Percentiles rank a stretch among this genome's conserved stretches.
Conservation (phyloP, 1,284 basidiomycete genomes). For the Leccinum pachyderme region DNA sequence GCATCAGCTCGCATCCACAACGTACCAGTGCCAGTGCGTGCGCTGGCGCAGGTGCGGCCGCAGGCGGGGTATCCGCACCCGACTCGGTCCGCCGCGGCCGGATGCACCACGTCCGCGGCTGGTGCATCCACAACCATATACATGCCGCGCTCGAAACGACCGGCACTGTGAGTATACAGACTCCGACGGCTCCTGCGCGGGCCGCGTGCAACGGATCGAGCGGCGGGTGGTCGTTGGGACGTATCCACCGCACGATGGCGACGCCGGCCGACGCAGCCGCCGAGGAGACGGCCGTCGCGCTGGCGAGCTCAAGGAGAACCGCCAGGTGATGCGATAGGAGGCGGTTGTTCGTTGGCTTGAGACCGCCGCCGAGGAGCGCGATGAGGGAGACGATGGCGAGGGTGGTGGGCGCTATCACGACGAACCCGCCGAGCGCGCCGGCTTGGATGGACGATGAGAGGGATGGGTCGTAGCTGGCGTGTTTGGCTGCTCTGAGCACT, state of each 20-base stretch:
- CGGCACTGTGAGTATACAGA: slow-evolving; percentile 12
- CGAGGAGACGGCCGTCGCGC: slow-evolving; percentile 8
- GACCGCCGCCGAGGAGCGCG: slow-evolving; percentile 2
- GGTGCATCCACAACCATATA: background rate
- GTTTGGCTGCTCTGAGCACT: slow-evolving; percentile 10
- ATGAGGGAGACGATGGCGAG: slow-evolving; percentile 5
- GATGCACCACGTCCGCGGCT: slow-evolving; percentile 1
- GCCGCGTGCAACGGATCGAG: slow-evolving; percentile 19
- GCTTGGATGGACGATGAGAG: slow-evolving; percentile 13
- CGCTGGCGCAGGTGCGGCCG: background rate
- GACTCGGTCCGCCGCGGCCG: background rate
- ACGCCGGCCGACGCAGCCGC: slow-evolving; percentile 15
- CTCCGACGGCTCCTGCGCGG: slow-evolving; percentile 14
- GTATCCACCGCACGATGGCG: background rate
- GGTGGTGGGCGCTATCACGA: slow-evolving; percentile 8
- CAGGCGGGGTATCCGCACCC: background rate
- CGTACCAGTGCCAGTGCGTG: slow-evolving; percentile 7
- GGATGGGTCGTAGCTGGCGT: slow-evolving; percentile 10
- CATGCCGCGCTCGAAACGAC: slow-evolving; percentile 6
- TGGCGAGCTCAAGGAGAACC: slow-evolving; percentile 11
- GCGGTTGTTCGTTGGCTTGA: background rate
- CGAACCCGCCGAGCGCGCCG: slow-evolving; percentile 17
- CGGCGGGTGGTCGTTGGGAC: background rate
- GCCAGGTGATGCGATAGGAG: slow-evolving; percentile 1
- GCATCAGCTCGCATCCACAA: background rate